Evolutionary conservation across 352 stramenopile genomes (phyloP).

Genomic region (Pythium rishiriense): DNA sequence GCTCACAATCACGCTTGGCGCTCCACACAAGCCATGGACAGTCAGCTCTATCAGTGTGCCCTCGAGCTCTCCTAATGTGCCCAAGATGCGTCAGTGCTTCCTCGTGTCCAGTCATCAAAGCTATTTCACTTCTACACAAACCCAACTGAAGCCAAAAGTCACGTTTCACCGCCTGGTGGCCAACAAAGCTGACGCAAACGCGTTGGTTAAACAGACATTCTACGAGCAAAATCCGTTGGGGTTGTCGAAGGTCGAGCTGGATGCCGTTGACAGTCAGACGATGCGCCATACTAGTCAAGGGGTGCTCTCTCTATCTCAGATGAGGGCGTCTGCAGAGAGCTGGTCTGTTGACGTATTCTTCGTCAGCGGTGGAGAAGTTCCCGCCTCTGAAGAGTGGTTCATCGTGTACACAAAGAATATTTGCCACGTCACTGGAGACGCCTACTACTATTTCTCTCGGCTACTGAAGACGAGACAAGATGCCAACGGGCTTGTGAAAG

Average conservation of each 20-base stretch:
- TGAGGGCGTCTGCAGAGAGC: neutral
- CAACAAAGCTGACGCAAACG: neutral
- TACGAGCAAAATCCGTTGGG: neutral
- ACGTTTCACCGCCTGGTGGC: neutral
- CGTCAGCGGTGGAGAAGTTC: neutral
- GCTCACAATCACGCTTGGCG: neutral
- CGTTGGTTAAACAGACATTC: neutral
- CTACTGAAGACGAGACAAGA: neutral
- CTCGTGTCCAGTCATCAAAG: neutral
- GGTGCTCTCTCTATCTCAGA: neutral
- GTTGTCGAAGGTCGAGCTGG: neutral
- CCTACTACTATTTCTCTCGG: neutral
- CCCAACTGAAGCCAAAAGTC: neutral
- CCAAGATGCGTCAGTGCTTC: neutral
- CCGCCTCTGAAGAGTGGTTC: constrained; percentile 1
- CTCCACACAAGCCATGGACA: neutral
- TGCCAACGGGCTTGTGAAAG: neutral
- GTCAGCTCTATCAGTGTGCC: neutral
- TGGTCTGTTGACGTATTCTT: neutral
- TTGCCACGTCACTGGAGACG: neutral
- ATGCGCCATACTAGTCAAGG: neutral
- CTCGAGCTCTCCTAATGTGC: neutral
- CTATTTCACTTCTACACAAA: neutral
- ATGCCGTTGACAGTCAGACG: neutral
- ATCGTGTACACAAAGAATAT: constrained; percentile 6